Evolutionary conservation across 495 filamentous ascomycete species (phyloP).

Genomic region (Oidiodendron maius): DNA sequence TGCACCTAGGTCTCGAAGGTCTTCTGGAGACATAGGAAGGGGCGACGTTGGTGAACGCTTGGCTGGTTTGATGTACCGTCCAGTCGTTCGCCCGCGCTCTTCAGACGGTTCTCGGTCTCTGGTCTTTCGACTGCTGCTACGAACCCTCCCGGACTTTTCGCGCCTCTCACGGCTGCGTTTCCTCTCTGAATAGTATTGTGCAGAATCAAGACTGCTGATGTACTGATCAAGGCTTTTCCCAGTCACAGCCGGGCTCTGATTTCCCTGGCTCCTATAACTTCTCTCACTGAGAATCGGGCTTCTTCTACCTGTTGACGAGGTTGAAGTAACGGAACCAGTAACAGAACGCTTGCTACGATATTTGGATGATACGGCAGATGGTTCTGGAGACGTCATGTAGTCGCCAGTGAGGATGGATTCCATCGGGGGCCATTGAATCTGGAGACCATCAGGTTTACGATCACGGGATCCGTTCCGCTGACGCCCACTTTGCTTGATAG

Average conservation of each 20-base stretch:
- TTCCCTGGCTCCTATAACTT: conserved; percentile 29
- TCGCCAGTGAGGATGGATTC: conserved; percentile 47
- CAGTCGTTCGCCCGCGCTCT: conserved; percentile 58
- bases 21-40: conserved; percentile 86
- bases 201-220: conserved; percentile 78
- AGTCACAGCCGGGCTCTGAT: conserved; percentile 39
- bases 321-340: conserved; percentile 36
- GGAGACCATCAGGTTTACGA: conserved; percentile 76
- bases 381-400: conserved; percentile 39
- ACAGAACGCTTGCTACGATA: conserved; percentile 38
- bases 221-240: conserved; percentile 75
- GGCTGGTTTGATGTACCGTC: conserved; percentile 69
- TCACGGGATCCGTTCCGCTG: conserved; percentile 67
- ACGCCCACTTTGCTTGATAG: conserved; percentile 50
- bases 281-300: conserved; percentile 44
- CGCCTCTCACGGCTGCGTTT: conserved; percentile 54
- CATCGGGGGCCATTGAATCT: conserved; percentile 61
- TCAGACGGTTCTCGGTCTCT: conserved; percentile 55
- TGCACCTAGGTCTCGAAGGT: conserved; percentile 39
- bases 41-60: conserved; percentile 88
- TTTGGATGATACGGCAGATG: conserved; percentile 36
- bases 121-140: conserved; percentile 44
- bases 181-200: conserved; percentile 54
- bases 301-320: conserved; percentile 40
- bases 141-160: conserved; percentile 43